Conservation (phyloP, 768 basidiomycete genomes). For the Amanita pseudoporphyria region DNA sequence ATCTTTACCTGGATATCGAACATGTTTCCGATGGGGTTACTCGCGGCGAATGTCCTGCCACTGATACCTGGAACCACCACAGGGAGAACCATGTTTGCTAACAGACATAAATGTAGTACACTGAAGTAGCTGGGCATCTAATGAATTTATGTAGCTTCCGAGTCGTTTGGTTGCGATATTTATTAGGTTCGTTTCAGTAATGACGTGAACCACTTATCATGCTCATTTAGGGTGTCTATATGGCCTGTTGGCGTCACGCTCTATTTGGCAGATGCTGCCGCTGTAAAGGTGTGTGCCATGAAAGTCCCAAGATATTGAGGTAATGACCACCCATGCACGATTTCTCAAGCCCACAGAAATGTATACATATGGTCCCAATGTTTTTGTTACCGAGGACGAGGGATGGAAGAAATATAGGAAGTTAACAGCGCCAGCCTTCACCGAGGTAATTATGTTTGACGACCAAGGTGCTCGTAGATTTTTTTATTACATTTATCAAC, state of each 20-base stretch:
- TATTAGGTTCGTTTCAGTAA: conserved; percentile 3
- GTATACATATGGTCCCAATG: conserved; percentile 50
- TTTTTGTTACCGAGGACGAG: conserved; percentile 52
- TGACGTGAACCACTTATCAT: neutral
- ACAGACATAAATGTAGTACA: conserved; percentile 22
- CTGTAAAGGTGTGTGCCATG: conserved; percentile 26
- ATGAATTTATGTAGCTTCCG: conserved; percentile 16
- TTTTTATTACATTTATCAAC: conserved; percentile 18
- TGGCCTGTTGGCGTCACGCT: conserved; percentile 18
- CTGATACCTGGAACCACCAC: conserved; percentile 19
- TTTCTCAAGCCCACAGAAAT: conserved; percentile 47
- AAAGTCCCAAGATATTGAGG: conserved; percentile 15
- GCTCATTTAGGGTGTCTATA: conserved; percentile 16
- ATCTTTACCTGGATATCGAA: conserved; percentile 24
- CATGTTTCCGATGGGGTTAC: conserved; percentile 16
- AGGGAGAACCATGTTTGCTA: conserved; percentile 21
- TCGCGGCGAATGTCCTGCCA: conserved; percentile 19
- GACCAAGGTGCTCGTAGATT: neutral
- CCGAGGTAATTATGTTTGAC: conserved; percentile 31
- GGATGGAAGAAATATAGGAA: conserved; percentile 60
- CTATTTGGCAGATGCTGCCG: conserved; percentile 27
- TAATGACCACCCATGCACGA: conserved; percentile 34
- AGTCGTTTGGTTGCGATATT: conserved; percentile 25
- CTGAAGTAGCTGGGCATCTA: neutral
- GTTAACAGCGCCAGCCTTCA: conserved; percentile 56